phyloP scores from a whole-genome alignment of 2,329 filamentous ascomycete species.

The Aspergillus costaricaensis region DNA sequence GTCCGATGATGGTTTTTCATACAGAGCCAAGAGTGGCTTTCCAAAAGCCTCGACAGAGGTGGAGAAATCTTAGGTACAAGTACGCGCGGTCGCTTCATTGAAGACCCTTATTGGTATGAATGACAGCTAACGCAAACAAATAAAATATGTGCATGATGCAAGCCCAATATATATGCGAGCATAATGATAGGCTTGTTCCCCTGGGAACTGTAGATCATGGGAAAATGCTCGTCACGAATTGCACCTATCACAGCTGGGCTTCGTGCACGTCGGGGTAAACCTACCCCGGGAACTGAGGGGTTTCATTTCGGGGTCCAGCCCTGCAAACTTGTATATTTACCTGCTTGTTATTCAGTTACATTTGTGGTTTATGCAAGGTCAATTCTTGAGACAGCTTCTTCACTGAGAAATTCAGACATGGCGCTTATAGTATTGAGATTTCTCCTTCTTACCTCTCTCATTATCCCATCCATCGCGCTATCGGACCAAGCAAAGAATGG shows the following conservation, averaged over 20 bases:
- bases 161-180: background rate
- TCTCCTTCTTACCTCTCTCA: background rate
- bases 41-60: background rate
- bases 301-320: background rate
- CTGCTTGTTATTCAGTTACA: too few relatives aligned
- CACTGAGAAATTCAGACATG: background rate
- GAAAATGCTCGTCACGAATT: background rate
- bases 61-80: background rate
- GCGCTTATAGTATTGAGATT: background rate
- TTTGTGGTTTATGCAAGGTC: too few relatives aligned
- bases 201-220: conserved; percentile 3
- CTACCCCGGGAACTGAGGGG: conserved; percentile 4
- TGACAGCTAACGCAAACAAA: background rate
- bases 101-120: background rate
- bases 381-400: background rate
- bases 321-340: too few relatives aligned
- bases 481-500: background rate
- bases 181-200: background rate
- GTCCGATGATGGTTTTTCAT: background rate
- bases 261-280: background rate
- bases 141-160: background rate
- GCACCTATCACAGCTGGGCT: background rate
- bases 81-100: background rate
- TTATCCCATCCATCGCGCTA: background rate
- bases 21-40: background rate